Base-by-base conservation (phyloP, 768 basidiomycete species). In the Lentinula guzmanii region DNA sequence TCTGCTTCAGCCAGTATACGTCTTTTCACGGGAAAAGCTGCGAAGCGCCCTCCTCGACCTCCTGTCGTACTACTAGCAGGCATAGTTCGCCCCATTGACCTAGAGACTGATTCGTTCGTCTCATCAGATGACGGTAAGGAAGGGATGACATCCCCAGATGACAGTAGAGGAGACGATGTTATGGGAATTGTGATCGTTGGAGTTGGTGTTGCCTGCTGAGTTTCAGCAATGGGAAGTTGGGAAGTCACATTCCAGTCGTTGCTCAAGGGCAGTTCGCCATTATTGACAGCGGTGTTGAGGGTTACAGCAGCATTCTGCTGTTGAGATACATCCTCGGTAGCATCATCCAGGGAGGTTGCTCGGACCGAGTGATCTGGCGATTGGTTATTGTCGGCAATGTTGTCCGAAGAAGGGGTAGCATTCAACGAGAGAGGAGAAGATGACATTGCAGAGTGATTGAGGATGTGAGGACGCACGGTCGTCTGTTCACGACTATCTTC, bases 1-100 rank as follows among this genome's bases (percentile, higher is more conserved):
- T 64, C 66, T 15, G 57, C 61, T 11, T 53, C 69, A 6, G 76
- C 68, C 56, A 70, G 66, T 52, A 35, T 7, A 61, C 72, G 69
- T 35, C n/a, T 11, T 62, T 82, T 79, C 16, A 82, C 79, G 0
- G 87, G 89, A 72, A 90, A 83, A 1, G 90, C 90, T 21, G 86
- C 85, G 66, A 89, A 90, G 13, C 84, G 79, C 0, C 81, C 81
- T 1, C 81, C 80, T 10, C 55, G 55, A 9, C 41, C 39, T 56
- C 81, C 79, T 57, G 82, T 79, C 1, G 52, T 62, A 11, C 58
- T 11, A 18, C 45, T 45, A 31, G 42, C 50, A 18, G 18, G 34
- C 28, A 34, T 39, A 46, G 1, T 13, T 46, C 24, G 3, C 18
- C 33, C 52, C 18, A 11, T 18, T 33, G 24, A 4, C 10, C 11